Conservation (phyloP, 208 protist genomes). For the Trypanosoma lewisi region DNA sequence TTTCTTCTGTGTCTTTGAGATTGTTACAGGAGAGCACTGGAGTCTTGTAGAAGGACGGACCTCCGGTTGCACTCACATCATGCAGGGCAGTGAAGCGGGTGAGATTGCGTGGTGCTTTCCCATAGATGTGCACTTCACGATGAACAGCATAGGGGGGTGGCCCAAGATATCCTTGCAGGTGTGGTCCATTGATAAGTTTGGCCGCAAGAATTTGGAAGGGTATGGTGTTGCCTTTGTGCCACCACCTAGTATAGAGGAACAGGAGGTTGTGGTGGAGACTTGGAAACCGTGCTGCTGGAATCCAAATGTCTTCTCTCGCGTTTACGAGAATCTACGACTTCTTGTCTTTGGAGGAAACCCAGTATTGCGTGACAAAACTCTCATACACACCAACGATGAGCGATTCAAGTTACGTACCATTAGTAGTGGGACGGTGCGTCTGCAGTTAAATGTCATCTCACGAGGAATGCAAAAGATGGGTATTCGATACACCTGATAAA, state of each 20-base stretch:
- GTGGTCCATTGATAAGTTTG: slow-evolving; percentile 85
- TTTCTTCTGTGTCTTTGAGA: slow-evolving; percentile 84
- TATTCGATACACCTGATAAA: slow-evolving; percentile 21
- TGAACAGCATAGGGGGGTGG: slow-evolving; percentile 78
- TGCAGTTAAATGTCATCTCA: slow-evolving; percentile 70
- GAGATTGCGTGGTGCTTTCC: slow-evolving; percentile 75
- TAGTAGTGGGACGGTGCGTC: slow-evolving; percentile 62
- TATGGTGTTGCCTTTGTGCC: slow-evolving; percentile 87
- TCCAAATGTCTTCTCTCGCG: slow-evolving; percentile 54
- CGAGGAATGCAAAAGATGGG: slow-evolving; percentile 57
- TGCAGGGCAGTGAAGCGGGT: slow-evolving; percentile 44
- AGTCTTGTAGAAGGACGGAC: slow-evolving; percentile 64
- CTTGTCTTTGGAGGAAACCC: slow-evolving; percentile 78
- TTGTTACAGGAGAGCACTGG: slow-evolving; percentile 78
- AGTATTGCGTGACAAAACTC: slow-evolving; percentile 75
- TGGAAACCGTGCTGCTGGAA: slow-evolving; percentile 83
- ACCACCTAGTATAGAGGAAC: slow-evolving; percentile 44
- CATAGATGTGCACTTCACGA: slow-evolving; percentile 82
- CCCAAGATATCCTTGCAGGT: slow-evolving; percentile 88
- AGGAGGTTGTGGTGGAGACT: slow-evolving; percentile 67
- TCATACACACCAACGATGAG: slow-evolving; percentile 82
- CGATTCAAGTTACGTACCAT: slow-evolving; percentile 83
- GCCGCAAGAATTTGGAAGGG: slow-evolving; percentile 80
- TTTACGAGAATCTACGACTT: slow-evolving; percentile 58
- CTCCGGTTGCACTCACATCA: slow-evolving; percentile 80